These are phyloP conservation scores for Colletotrichum neosansevieriae DNA, from an alignment of 2,329 filamentous ascomycete genomes.

Conservation along the genomic window DNA sequence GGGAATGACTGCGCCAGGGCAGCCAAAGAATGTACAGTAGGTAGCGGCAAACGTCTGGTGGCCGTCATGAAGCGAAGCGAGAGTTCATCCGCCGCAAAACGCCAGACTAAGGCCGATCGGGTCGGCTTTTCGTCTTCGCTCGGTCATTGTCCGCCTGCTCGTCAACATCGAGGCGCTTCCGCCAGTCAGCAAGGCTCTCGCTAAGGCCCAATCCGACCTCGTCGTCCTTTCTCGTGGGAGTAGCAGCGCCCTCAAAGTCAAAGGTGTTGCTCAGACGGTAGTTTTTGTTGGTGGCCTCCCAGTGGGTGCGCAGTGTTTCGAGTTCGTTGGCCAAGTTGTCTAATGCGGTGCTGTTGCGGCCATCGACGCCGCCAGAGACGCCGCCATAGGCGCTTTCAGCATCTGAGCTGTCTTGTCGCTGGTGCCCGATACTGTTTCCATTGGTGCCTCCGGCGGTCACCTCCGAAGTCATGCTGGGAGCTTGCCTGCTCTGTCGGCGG, in stretches of 20 bases:
- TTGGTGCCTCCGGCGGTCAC: constrained; percentile 49
- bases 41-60: constrained; percentile 14
- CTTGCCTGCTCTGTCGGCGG: constrained; percentile 78
- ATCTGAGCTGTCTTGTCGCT: constrained; percentile 68
- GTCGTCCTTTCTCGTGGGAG: constrained; percentile 56
- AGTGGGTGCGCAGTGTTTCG: constrained; percentile 89
- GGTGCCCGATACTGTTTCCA: constrained; percentile 55
- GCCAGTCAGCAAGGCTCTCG: constrained; percentile 83
- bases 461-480: constrained; percentile 65
- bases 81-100: constrained; percentile 42
- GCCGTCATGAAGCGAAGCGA: constrained; percentile 37
- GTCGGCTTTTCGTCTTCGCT: constrained; percentile 40
- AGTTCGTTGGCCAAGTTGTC: constrained; percentile 94
- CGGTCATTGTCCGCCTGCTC: constrained; percentile 46
- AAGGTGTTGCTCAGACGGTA: constrained; percentile 92
- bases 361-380: constrained; percentile 57
- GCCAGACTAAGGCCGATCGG: constrained; percentile 41
- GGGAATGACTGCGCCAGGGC: background rate
- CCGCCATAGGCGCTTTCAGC: constrained; percentile 73
- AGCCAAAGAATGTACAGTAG: constrained; percentile 37
- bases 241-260: constrained; percentile 74
- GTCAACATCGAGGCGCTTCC: constrained; percentile 76
- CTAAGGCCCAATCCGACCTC: constrained; percentile 67
- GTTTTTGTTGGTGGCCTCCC: constrained; percentile 96
- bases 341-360: constrained; percentile 75